Percentiles rank a stretch among this genome's conserved stretches.
Evolutionary conservation across 306 rosid species (phyloP).

Genomic region (Parietaria judaica): DNA sequence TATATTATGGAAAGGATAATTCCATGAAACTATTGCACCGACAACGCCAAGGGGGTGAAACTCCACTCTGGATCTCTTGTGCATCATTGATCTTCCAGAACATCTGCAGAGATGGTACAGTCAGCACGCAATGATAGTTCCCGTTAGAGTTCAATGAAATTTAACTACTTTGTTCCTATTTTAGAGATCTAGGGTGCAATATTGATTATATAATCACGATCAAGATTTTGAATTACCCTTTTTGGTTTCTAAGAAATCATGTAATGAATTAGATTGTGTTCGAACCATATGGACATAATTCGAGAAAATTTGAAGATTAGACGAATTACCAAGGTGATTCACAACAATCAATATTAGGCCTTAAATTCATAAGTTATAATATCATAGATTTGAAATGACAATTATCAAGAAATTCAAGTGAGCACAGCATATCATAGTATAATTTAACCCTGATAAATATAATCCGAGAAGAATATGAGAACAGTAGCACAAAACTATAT

Average conservation of each 20-base stretch:
- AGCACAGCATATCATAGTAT: neutral
- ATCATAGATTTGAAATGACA: constrained; percentile 5
- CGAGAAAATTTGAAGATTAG: too few species aligned
- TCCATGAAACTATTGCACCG: constrained; percentile 93
- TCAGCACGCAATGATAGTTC: neutral
- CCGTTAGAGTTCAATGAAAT: neutral
- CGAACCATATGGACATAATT: too few species aligned
- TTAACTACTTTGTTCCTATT: neutral
- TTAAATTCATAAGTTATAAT: neutral
- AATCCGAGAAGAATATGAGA: neutral
- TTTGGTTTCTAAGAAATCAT: too few species aligned
- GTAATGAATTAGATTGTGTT: too few species aligned
- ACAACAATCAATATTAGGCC: neutral
- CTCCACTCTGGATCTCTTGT: constrained; percentile 82
- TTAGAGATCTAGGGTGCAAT: too few species aligned
- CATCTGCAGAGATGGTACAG: constrained; percentile 45
- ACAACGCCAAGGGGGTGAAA: constrained; percentile 91
- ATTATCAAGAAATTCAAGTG: constrained; percentile 14
- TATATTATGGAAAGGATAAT: constrained; percentile 86
- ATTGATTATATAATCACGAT: too few species aligned
- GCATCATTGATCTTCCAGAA: constrained; percentile 72
- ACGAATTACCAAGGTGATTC: too few species aligned
- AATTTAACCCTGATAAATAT: neutral
- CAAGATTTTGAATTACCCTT: too few species aligned
- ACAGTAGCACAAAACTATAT: neutral